phyloP scores from a whole-genome alignment of 441 rosid species.

The Croton setiger region DNA sequence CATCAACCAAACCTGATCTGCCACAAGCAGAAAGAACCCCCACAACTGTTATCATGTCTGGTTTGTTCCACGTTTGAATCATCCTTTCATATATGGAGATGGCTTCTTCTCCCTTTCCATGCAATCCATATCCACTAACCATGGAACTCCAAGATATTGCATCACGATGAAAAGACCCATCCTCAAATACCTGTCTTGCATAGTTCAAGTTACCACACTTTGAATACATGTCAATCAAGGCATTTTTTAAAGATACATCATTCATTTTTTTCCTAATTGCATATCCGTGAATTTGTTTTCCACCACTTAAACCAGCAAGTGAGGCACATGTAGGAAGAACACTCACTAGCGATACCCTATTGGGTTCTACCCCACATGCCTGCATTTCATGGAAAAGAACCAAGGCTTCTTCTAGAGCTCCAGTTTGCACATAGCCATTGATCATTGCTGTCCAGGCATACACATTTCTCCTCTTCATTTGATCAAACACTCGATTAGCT shows the following conservation, averaged over 20 bases:
- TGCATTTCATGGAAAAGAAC: constrained; percentile 54
- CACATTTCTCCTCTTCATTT: constrained; percentile 42
- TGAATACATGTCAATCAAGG: constrained; percentile 57
- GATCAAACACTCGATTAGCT: constrained; percentile 44
- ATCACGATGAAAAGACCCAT: constrained; percentile 35
- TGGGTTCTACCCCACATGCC: constrained; percentile 43
- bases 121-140: constrained; percentile 63
- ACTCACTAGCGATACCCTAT: constrained; percentile 51
- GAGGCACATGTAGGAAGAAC: constrained; percentile 54
- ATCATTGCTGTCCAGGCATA: constrained; percentile 65
- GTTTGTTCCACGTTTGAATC: constrained; percentile 45
- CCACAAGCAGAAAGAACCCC: constrained; percentile 66
- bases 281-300: constrained; percentile 63
- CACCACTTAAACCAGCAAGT: constrained; percentile 38
- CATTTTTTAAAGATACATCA: constrained; percentile 47
- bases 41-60: constrained; percentile 48
- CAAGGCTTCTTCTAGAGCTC: constrained; percentile 43
- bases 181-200: constrained; percentile 49
- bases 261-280: constrained; percentile 41
- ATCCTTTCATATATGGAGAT: constrained; percentile 41
- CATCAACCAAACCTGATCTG: constrained; percentile 47
- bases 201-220: constrained; percentile 56
- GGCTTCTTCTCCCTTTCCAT: constrained; percentile 70
- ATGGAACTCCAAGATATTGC: constrained; percentile 68
- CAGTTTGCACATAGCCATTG: constrained; percentile 47